phyloP scores from a whole-genome alignment of 257 asterid species.

The Striga asiatica region DNA sequence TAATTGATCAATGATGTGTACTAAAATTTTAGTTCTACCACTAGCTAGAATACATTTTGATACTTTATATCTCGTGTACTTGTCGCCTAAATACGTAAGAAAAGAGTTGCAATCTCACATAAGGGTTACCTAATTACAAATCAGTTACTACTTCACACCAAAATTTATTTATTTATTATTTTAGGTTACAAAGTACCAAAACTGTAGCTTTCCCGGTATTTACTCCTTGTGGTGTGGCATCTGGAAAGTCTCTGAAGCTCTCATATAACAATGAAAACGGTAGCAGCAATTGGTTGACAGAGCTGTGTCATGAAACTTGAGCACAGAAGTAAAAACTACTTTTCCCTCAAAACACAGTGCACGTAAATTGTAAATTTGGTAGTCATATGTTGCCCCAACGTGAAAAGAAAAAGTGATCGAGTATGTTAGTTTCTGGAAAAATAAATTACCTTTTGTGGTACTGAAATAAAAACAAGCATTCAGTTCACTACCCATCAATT shows the following conservation, averaged over 20 bases:
- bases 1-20: not conserved
- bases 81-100: not conserved
- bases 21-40: constrained; percentile 9
- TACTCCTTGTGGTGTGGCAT: not conserved
- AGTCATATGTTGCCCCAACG: not conserved
- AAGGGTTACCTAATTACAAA: constrained; percentile 12
- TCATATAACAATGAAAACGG: not conserved
- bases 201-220: constrained; percentile 1
- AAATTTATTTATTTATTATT: constrained; percentile 7
- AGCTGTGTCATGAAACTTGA: constrained; percentile 7
- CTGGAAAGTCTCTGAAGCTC: constrained; percentile 7
- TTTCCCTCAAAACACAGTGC: not conserved
- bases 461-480: too few relatives aligned
- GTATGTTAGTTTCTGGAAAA: too few relatives aligned
- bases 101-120: not conserved
- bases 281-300: not conserved
- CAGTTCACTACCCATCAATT: too few relatives aligned
- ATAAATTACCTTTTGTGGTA: too few relatives aligned
- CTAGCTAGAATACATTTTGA: not conserved
- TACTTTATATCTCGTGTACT: not conserved
- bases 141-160: constrained; percentile 2
- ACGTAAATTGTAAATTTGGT: not conserved
- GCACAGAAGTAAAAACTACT: not conserved
- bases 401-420: too few relatives aligned
- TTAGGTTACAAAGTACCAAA: not conserved